Base-by-base conservation (phyloP, 306 rosid genomes). In the Glycine tomentella region DNA sequence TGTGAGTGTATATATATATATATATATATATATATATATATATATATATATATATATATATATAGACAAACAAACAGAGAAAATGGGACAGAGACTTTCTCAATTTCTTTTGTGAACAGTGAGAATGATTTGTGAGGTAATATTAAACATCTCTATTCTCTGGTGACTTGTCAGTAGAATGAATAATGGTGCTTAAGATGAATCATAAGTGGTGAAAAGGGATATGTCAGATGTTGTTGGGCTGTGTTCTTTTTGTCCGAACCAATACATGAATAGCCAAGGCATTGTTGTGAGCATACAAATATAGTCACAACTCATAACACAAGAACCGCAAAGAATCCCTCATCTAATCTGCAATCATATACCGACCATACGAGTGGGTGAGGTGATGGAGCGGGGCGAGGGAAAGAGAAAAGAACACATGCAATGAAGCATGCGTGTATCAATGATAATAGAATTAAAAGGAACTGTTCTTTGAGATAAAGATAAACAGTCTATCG, bases 231-330 rank as follows among this genome's bases (percentile, higher is more conserved):
- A 68, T 33, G 64, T 57, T 16, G 11, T 11, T 42, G 80, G 58
- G 4, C 48, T 49, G 66, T 42, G 51, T 63, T 53, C 42, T 46
- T 64, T 44, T 74, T 65, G 80, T 33, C 45, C 55, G 62, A 31
- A 62, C 56, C 11, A 61, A 72, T 72, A 72, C 73, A 80, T 56
- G 78, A 80, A 71, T 48, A 62, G 36, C 13, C 6, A 58, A 58
- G 34, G 64, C 64, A 17, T 58, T 42, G 46, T 42, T 42, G 46
- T 42, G 46, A 42, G 46, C 9, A 42, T 42, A 6, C 31, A 6
- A 6, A 58, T 1, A 57, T 16, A 16, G 11, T 57, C 63, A 58
- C 12, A 58, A 58, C 62, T 20, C 20, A 20, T 20, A 20, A 20
- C 20, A 20, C 20, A 20, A 20, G 12, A 57, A 57, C 6, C 1